Conservation (phyloP, 2,329 filamentous ascomycete genomes). For the Fusarium verrucosum region DNA sequence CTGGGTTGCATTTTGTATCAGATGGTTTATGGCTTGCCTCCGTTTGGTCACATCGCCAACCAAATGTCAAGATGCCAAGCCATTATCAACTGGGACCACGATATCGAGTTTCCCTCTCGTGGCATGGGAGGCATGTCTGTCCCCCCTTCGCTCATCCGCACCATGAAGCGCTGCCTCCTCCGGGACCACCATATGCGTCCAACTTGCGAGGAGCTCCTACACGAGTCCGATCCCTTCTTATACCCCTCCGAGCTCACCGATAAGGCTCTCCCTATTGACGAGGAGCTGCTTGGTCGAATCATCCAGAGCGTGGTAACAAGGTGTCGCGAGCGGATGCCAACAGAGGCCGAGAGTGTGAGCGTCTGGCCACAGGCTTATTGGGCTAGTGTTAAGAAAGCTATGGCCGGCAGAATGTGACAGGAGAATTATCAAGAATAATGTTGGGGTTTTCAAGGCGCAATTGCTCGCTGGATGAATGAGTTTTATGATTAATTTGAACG, state of each 20-base stretch:
- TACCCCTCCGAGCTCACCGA: constrained; percentile 68
- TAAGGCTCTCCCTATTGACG: constrained; percentile 66
- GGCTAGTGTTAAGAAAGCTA: constrained; percentile 65
- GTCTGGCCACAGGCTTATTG: constrained; percentile 71
- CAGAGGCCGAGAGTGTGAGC: constrained; percentile 63
- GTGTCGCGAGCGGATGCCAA: constrained; percentile 67
- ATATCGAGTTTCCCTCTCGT: constrained; percentile 75
- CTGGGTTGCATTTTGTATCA: constrained; percentile 97
- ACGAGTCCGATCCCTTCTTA: constrained; percentile 68
- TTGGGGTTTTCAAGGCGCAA: constrained; percentile 24
- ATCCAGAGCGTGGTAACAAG: constrained; percentile 70
- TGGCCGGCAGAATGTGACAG: constrained; percentile 47
- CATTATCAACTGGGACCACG: constrained; percentile 81
- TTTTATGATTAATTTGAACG: constrained; percentile 39
- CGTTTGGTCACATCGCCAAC: constrained; percentile 91
- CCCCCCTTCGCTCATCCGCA: constrained; percentile 66
- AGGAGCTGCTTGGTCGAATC: constrained; percentile 69
- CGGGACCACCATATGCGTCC: constrained; percentile 70
- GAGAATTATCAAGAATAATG: constrained; percentile 16
- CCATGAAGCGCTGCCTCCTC: constrained; percentile 69
- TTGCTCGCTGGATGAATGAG: constrained; percentile 33
- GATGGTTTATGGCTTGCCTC: constrained; percentile 96
- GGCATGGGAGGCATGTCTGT: constrained; percentile 73
- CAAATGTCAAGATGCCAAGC: constrained; percentile 87
- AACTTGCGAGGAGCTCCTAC: constrained; percentile 70